Percentiles rank a stretch among this genome's conserved stretches.
phyloP scores from a whole-genome alignment of 2,329 filamentous ascomycete species.

The Xylariaceae sp. region DNA sequence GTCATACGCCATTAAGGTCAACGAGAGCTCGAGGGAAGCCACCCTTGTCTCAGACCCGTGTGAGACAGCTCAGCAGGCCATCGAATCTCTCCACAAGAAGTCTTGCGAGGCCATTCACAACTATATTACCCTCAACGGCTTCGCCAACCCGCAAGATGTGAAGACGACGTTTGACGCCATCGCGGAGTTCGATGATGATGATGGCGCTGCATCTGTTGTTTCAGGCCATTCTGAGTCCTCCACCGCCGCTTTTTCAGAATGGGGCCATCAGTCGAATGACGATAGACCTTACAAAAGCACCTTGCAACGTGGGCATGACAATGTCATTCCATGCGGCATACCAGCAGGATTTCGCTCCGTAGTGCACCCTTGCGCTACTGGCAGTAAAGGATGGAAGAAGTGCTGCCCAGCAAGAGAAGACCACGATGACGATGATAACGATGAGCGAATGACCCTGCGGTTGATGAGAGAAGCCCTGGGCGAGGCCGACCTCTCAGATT shows the following conservation, averaged over 20 bases:
- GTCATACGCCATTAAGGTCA: slow-evolving; percentile 25
- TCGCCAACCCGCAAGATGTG: slow-evolving; percentile 18
- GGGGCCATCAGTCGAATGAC: slow-evolving; percentile 26
- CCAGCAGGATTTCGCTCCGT: no score
- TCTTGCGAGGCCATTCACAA: slow-evolving; percentile 28
- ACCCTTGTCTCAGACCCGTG: slow-evolving; percentile 24
- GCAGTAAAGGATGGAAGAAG: not conserved
- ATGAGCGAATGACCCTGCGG: slow-evolving; percentile 6
- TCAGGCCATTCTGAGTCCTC: slow-evolving; percentile 24
- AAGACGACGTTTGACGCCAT: slow-evolving; percentile 11
- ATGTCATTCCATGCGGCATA: not conserved
- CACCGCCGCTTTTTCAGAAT: slow-evolving; percentile 23
- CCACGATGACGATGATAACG: not conserved
- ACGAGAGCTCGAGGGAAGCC: slow-evolving; percentile 19
- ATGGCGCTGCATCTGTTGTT: slow-evolving; percentile 23
- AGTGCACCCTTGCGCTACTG: no score
- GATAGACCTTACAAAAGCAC: slow-evolving; percentile 13
- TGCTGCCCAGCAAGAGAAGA: no score
- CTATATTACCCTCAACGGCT: slow-evolving; percentile 26
- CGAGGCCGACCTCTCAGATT: not conserved
- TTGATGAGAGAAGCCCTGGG: slow-evolving; percentile 1
- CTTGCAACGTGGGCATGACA: not conserved
- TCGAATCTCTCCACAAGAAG: slow-evolving; percentile 27
- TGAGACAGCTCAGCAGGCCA: slow-evolving; percentile 17
- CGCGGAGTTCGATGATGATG: slow-evolving; percentile 18